Conservation (phyloP, 1,139 yeast genomes). For the Candida buenavistaensis region DNA sequence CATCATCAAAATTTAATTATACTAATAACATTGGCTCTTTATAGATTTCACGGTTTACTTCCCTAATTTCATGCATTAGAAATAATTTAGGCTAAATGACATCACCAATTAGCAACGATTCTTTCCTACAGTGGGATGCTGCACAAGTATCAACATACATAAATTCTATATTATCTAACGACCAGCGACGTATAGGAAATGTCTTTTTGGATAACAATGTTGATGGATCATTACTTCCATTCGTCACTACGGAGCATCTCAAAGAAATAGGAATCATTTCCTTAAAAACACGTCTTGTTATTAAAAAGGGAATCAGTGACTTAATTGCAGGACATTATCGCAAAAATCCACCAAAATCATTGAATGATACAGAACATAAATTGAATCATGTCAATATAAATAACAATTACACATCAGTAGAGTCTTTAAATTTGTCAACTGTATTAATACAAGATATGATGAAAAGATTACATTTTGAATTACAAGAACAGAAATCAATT, state of each 20-base stretch:
- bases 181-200: constrained; percentile 23
- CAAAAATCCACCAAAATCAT: constrained; percentile 29
- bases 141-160: constrained; percentile 46
- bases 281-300: constrained; percentile 42
- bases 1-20: no score
- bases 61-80: constrained; percentile 2
- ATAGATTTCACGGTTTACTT: no score
- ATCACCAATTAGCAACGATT: constrained; percentile 27
- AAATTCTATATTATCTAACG: constrained; percentile 22
- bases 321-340: constrained; percentile 39
- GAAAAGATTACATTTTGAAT: constrained; percentile 21
- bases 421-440: constrained; percentile 34
- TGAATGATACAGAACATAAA: constrained; percentile 31
- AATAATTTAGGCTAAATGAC: constrained; percentile 7
- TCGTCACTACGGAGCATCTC: constrained; percentile 58
- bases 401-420: constrained; percentile 36
- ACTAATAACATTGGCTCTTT: no score
- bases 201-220: constrained; percentile 55
- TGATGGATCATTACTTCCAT: constrained; percentile 62
- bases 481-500: constrained; percentile 15
- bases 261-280: constrained; percentile 55
- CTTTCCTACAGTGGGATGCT: constrained; percentile 49
- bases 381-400: constrained; percentile 30
- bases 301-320: constrained; percentile 51
- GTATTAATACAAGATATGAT: constrained; percentile 41